Evolutionary conservation across 768 basidiomycete genomes (phyloP), one percentile per base, ranked within the genome.

Genomic region (Boletus vermiculosoides): DNA sequence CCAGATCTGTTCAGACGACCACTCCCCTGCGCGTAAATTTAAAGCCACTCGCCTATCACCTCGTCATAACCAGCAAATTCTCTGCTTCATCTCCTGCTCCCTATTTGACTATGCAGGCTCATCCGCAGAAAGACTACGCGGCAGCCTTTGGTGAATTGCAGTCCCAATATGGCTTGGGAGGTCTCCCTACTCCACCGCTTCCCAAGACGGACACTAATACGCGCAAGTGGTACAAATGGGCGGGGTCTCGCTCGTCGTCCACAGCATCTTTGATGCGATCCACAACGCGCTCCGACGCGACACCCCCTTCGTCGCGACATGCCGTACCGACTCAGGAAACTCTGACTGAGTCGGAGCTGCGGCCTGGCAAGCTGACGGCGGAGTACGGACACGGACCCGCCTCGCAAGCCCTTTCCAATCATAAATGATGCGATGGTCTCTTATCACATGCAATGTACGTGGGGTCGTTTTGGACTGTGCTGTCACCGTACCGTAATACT

Each of bases 61-160:
- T 22, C 36, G 23, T 2, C 31, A 51, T 36, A 55, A 46, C 50
- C 20, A 28, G 1, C 22, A 31, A 37, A 46, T 45, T 6, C 18
- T 16, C 55, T 22, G 15, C 50, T 18, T 50, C 48, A 34, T 28
- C 40, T 33, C 37, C 33, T 22, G 4, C 44, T 28, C 8, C 53
- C 10, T 16, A 30, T 10, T 42, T 52, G 49, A 36, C 51, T 12
- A 56, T 46, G 55, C 15, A 46, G 11, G 11, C 46, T 20, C 37
- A 50, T 5, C 57, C 64, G 16, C 56, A 60, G 41, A 68, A 68
- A 60, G 65, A 68, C 52, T 68, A 66, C 42, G 50, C 10, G 18
- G 58, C 65, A n/a, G 62, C 67, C 4, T 67, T 64, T 55, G 67
- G 54, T 2, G 33, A 50, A n/a, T n/a, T 69, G 23, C 67, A 68